Conservation (phyloP, 805 yeast genomes). For the Tetrapisispora phaffii region DNA sequence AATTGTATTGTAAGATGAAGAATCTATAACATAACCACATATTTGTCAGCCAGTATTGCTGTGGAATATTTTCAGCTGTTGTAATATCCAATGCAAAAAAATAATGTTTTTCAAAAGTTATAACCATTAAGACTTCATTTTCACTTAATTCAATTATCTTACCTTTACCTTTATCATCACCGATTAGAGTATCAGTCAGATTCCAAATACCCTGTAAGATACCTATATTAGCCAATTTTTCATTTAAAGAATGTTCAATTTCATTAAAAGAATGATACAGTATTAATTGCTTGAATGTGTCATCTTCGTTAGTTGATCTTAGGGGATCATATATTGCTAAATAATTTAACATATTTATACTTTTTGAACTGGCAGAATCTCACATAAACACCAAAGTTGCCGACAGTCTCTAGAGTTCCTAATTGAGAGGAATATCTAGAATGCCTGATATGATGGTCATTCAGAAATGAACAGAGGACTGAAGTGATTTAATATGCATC, state of each 20-base stretch:
- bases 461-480: no score
- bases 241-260: constrained; percentile 21
- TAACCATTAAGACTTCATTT: constrained; percentile 19
- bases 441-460: no score
- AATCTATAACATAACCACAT: constrained; percentile 23
- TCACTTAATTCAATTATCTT: constrained; percentile 26
- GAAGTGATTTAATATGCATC: no score
- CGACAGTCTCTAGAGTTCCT: no score
- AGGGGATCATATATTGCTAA: constrained; percentile 34
- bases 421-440: no score
- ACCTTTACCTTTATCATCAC: constrained; percentile 3
- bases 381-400: no score
- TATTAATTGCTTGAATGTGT: constrained; percentile 29
- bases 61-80: constrained; percentile 17
- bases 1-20: constrained; percentile 18
- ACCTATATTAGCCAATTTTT: constrained; percentile 33
- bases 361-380: no score
- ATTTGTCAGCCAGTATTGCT: constrained; percentile 17
- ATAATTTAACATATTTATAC: constrained; percentile 16
- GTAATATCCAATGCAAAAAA: constrained; percentile 16
- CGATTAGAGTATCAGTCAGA: constrained; percentile 14
- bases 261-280: constrained; percentile 25
- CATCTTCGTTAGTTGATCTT: constrained; percentile 25
- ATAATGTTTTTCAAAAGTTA: constrained; percentile 23
- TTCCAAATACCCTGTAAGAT: constrained; percentile 35